Evolutionary conservation across 2,329 filamentous ascomycete species (phyloP), one percentile per base, ranked within the genome.

Genomic region (Scorias spongiosa): DNA sequence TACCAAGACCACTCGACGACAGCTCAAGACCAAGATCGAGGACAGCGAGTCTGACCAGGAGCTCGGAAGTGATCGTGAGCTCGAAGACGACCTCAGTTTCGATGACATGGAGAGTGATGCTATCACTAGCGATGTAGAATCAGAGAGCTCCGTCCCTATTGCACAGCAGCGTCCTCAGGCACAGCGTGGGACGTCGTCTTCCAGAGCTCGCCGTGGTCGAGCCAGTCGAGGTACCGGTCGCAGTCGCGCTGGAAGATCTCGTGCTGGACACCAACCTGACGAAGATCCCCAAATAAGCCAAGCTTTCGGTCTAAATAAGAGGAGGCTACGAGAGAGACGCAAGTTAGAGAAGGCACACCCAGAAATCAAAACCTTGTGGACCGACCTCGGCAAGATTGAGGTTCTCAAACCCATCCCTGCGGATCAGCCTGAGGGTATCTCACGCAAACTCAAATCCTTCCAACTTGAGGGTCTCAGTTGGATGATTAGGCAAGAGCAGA

Each of bases 401-500:
- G 66, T 80, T 14, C 75, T 95, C 48, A 73, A 76, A 51, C 71
- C 70, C 49, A 66, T 75, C 47, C 70, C 70, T 49, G 82, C 81
- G 29, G 66, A 74, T 46, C 86, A 93, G 57, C 91, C 91, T 3
- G 59, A 65, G 7, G 78, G 74, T 2, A 95, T 98, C 50, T 84
- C 75, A 42, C 81, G 89, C 34, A 80, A 80, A 44, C 71, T 98
- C 49, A 95, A 98, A 62, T 80, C 82, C 0, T 98, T 96, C 60
- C 91, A 98, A 58, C 78, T 94, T 5, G 83, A 95, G 63, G 91
- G 91, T 4, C 70, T 98, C 34, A 80, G 86, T 42, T 98, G 91
- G 91, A 93, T 98, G 86, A 78, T 75, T 48, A 80, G 75, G 44
- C 93, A 96, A 72, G 91, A 98, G 60, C 70, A 84, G 63, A 82